Base-by-base conservation (phyloP, 768 basidiomycete genomes). In the Podaxis rugospora region DNA sequence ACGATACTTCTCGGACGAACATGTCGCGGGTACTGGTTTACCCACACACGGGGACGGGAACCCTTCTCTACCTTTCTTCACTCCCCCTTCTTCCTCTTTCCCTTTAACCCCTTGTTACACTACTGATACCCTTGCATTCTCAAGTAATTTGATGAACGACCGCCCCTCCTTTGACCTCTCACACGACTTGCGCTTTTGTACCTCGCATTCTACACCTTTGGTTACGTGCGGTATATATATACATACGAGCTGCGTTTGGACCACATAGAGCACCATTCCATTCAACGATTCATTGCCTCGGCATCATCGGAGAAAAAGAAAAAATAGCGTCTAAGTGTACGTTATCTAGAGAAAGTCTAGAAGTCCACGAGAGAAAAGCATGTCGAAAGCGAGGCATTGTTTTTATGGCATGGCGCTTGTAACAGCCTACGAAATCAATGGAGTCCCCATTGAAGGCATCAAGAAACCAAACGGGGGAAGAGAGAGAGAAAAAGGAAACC, bases 121-220 rank as follows among this genome's bases (percentile, higher is more conserved):
- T 58, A 63, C 57, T 59, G 51, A 63, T 63, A 63, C 51, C 57
- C 51, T 62, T 32, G 21, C 47, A 50, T 50, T 42, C 46, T 54
- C 51, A 36, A 54, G n/a, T 63, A 42, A 59, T 52, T 21, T 52
- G 27, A 42, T 44, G 42, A 44, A 40, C 51, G 27, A 39, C 25
- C 37, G 21, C 16, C 14, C 40, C 18, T 16, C 32, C 51, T 32
- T 52, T 32, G 32, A 32, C 32, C 7, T 32, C 32, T 32, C 32
- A 32, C 32, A 32, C 2, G 7, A 32, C 32, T 32, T 32, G 32
- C 1, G 28, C 9, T n/a, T 16, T 32, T n/a, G 27, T 28, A 16
- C 27, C 14, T 28, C n/a, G 3, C 16, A 25, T 44, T 40, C 25
- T 32, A 6, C 25, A 16, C 21, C 14, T 44, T 25, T 14, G 16